phyloP scores from a whole-genome alignment of 2,329 filamentous ascomycete species.

The Sclerotinia trifoliorum region DNA sequence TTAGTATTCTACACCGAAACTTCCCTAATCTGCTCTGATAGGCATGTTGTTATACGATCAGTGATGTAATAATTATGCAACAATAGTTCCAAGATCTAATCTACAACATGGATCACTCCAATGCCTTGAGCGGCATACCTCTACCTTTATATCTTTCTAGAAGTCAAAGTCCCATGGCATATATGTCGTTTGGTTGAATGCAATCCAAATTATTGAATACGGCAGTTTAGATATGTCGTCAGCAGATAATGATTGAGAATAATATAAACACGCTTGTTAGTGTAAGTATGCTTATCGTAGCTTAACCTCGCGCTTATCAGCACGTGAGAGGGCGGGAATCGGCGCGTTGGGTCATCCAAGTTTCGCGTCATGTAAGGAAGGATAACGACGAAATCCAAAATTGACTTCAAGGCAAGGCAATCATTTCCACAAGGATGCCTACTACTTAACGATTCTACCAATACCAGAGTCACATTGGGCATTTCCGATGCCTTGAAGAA shows the following conservation, averaged over 20 bases:
- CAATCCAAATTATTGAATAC: not conserved
- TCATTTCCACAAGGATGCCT: not conserved
- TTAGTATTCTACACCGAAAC: not conserved
- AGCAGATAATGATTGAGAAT: not conserved
- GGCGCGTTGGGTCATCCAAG: conserved; percentile 3
- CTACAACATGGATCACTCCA: not conserved
- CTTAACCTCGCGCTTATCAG: not conserved
- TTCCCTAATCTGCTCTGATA: too few species aligned
- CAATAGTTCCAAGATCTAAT: not conserved
- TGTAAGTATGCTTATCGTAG: not conserved
- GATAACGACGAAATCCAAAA: not conserved
- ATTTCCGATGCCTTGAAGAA: conserved; percentile 16
- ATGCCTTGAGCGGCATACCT: not conserved
- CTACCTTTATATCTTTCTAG: not conserved
- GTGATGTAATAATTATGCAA: not conserved
- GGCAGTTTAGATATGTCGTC: too few species aligned
- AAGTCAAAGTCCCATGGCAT: not conserved
- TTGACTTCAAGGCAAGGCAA: not conserved
- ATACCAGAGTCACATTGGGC: conserved; percentile 21
- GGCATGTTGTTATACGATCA: not conserved
- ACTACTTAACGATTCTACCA: not conserved
- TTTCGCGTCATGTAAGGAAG: conserved; percentile 14
- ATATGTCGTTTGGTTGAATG: not conserved
- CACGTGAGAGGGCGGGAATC: conserved; percentile 14
- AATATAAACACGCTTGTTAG: not conserved